Conservation (phyloP, 1,284 basidiomycete genomes). For the Heterobasidion parviporum region DNA sequence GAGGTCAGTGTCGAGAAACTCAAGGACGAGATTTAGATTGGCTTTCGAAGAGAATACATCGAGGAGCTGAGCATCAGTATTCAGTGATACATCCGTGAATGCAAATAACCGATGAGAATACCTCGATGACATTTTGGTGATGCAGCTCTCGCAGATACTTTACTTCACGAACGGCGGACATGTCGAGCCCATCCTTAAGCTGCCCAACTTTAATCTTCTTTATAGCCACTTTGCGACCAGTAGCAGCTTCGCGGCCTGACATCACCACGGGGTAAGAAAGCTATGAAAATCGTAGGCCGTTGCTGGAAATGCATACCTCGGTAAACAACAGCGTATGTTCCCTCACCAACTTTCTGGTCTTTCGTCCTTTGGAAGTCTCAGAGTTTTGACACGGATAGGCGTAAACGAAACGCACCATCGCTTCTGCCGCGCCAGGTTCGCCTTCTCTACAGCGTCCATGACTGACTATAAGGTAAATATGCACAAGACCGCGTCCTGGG, state of each 20-base stretch:
- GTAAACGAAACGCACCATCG: constrained; percentile 43
- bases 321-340: constrained; percentile 96
- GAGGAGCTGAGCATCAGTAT: constrained; percentile 53
- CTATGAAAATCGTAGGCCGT: not conserved
- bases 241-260: constrained; percentile 60
- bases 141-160: constrained; percentile 92
- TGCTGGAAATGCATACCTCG: constrained; percentile 47
- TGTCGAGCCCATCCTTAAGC: constrained; percentile 97
- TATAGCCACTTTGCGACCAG: constrained; percentile 81
- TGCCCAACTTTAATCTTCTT: constrained; percentile 98
- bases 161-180: constrained; percentile 98
- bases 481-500: not conserved
- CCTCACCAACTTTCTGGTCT: constrained; percentile 89
- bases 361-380: constrained; percentile 50
- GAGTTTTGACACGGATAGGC: not conserved
- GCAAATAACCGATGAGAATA: constrained; percentile 18
- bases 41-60: constrained; percentile 97
- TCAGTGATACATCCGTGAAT: not conserved
- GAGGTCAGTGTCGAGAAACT: constrained; percentile 96
- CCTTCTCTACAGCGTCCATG: constrained; percentile 75
- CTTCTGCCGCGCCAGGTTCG: constrained; percentile 61
- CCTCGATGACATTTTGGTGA: constrained; percentile 95
- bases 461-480: not conserved
- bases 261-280: not conserved
- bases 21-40: constrained; percentile 95